Evolutionary conservation across 768 basidiomycete species (phyloP), one percentile per base, ranked within the genome.

Genomic region (Tulasnella sp.): DNA sequence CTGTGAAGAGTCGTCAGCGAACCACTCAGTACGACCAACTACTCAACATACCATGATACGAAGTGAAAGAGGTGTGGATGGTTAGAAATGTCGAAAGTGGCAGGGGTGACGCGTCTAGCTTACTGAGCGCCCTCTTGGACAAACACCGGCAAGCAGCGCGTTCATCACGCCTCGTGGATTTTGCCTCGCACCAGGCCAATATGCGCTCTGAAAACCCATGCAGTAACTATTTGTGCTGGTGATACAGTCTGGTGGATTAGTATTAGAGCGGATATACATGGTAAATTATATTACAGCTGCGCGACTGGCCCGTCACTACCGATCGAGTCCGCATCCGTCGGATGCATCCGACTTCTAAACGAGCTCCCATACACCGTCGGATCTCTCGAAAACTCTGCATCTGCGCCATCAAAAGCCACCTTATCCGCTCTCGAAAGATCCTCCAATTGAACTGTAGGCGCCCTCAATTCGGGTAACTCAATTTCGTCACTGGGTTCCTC

Each of bases 1-100:
- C 93, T 94, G 72, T 71, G 58, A 2, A 75, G 5, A 34, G 15
- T 37, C 36, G 58, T 75, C 31, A 75, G 74, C 11, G 9, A 67
- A 2, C 1, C 7, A 9, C 25, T 25, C 39, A 19, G 8, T 39
- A 7, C n/a, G n/a, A 12, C 19, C 2, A n/a, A 29, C 14, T 29
- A 22, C 8, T 54, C 25, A 54, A 19, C 52, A 22, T 54, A 54
- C 52, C 52, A 54, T 54, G 52, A 29, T 54, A 12, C 25, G 14
- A 54, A 11, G 52, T 54, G 52, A 54, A 25, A 2, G 25, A 54
- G 52, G 22, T 22, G 52, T 54, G 52, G 22, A 54, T 54, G 25
- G 52, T 54, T 29, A 3, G 52, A 54, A 54, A 54, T 54, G 22
- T 54, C 52, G 25, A 54, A 19, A 54, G 22, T 54, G 22, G 52